Evolutionary conservation across 192 early-diverging fungal species (phyloP), one percentile per base, ranked within the genome.

Genomic region (Coemansia nantahalensis): DNA sequence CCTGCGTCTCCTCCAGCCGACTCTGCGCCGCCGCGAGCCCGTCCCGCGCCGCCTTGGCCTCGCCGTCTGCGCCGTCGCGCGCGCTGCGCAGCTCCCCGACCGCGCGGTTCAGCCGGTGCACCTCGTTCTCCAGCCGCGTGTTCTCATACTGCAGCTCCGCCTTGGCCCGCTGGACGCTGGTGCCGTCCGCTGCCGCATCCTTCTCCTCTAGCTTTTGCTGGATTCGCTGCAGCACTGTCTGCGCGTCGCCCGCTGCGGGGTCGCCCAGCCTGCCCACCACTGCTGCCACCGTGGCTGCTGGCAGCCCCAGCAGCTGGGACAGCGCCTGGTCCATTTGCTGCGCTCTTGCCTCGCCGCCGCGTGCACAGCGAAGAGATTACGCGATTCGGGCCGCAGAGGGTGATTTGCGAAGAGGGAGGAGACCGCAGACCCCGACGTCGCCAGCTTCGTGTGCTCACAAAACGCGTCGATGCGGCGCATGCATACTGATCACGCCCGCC

Each of bases 101-200:
- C 45, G 44, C 59, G 39, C 54, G 60, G 54, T 59, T 72, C 45
- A 72, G 53, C 18, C 69, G 56, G 18, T 72, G 69, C 8, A 72
- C 56, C 34, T 72, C 69, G 17, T 57, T 63, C 45, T 72, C 69
- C 65, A 48, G 7, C 26, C 26, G 26, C 22, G 71, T 48, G 52
- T 75, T 75, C 8, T 75, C 71, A 24, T 62, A 75, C 55, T 67
- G 59, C 30, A 75, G 44, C 44, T 62, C 64, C 2, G 71, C 71
- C 30, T 67, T 75, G 8, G 31, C 50, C 21, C 47, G 43, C 23
- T 67, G 55, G 2, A 43, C 34, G 19, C 47, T 54, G 23, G 34
- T 35, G 38, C 22, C 54, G 4, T 53, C 51, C 2, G 26, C 9
- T 12, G 8, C 36, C 9, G 18, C 34, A 22, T 22, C 28, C 33